A percentile compares a stretch with the other conserved stretches of the same genome.
Conservation (phyloP, 2,329 filamentous ascomycete genomes). For the Purpureocillium takamizusanense region DNA sequence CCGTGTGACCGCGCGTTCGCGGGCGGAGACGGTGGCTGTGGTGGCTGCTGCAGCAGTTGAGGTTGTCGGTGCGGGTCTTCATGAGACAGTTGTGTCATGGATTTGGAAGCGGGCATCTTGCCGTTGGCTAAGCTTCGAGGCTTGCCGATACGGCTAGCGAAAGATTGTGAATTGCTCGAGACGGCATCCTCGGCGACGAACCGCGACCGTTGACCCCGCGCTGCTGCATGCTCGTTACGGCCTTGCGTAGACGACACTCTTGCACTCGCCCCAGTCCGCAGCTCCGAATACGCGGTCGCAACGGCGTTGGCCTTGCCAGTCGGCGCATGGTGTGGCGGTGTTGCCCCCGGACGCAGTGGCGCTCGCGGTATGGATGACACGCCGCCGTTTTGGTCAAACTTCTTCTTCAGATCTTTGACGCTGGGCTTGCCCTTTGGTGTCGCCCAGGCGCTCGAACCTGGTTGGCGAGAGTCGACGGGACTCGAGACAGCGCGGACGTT, state of each 20-base stretch:
- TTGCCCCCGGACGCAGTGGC: constrained; percentile 20
- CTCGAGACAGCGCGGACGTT: constrained; percentile 46
- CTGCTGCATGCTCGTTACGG: constrained; percentile 11
- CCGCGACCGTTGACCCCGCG: constrained; percentile 34
- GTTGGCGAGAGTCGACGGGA: constrained; percentile 37
- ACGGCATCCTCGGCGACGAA: constrained; percentile 40
- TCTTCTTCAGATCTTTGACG: constrained; percentile 71
- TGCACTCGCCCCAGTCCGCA: constrained; percentile 17
- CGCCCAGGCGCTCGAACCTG: constrained; percentile 18
- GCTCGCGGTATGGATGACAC: constrained; percentile 24
- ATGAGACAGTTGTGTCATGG: constrained; percentile 22
- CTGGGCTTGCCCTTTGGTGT: constrained; percentile 45
- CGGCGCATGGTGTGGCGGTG: constrained; percentile 21
- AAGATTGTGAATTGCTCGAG: constrained; percentile 47
- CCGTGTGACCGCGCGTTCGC: constrained; percentile 30
- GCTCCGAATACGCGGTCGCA: constrained; percentile 29
- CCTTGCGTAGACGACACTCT: constrained; percentile 6
- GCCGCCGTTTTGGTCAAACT: constrained; percentile 59
- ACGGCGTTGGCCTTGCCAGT: constrained; percentile 23
- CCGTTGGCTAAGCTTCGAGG: constrained; percentile 28
- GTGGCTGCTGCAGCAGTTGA: constrained; percentile 11
- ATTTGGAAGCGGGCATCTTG: constrained; percentile 24
- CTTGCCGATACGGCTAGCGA: constrained; percentile 50
- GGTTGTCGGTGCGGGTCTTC: constrained; percentile 24
- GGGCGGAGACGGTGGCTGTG: constrained; percentile 22